phyloP scores from a whole-genome alignment of 2,329 filamentous ascomycete species.

The Colletotrichum incanum region DNA sequence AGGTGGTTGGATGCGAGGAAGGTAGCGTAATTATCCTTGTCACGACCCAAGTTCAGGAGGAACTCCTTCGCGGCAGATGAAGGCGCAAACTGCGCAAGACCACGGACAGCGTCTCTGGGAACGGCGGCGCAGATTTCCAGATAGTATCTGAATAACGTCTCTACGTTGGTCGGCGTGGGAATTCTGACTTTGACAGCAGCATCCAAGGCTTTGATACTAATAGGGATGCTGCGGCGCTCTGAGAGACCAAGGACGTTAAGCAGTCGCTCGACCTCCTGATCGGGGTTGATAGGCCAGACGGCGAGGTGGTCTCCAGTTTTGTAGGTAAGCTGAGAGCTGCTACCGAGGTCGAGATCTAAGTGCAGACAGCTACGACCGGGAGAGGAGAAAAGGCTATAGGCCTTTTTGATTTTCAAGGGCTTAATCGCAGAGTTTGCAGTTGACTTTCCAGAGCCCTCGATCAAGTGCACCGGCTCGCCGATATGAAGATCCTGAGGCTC shows the following conservation, averaged over 20 bases:
- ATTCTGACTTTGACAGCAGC: constrained; percentile 47
- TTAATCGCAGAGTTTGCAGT: constrained; percentile 43
- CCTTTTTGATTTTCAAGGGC: constrained; percentile 43
- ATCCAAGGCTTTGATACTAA: constrained; percentile 47
- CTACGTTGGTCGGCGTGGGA: constrained; percentile 57
- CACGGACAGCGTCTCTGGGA: constrained; percentile 48
- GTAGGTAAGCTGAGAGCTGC: constrained; percentile 50
- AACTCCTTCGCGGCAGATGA: constrained; percentile 9
- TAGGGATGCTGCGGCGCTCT: constrained; percentile 46
- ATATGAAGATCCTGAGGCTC: constrained; percentile 44
- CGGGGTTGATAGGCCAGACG: constrained; percentile 57
- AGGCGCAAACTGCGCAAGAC: constrained; percentile 23
- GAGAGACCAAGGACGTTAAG: constrained; percentile 49
- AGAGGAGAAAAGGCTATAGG: constrained; percentile 47
- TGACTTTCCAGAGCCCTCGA: constrained; percentile 28
- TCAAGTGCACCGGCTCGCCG: constrained; percentile 44
- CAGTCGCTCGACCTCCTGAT: constrained; percentile 52
- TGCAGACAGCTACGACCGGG: constrained; percentile 50
- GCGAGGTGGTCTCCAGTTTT: constrained; percentile 59
- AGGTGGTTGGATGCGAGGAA: constrained; percentile 47
- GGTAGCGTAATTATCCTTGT: constrained; percentile 50
- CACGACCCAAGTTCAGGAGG: constrained; percentile 48
- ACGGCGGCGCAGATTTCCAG: constrained; percentile 58
- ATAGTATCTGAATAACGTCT: constrained; percentile 60
- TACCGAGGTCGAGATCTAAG: constrained; percentile 55